These are phyloP conservation scores for Fusarium domesticum DNA, from an alignment of 2,329 filamentous ascomycete species.

Conservation along the genomic window DNA sequence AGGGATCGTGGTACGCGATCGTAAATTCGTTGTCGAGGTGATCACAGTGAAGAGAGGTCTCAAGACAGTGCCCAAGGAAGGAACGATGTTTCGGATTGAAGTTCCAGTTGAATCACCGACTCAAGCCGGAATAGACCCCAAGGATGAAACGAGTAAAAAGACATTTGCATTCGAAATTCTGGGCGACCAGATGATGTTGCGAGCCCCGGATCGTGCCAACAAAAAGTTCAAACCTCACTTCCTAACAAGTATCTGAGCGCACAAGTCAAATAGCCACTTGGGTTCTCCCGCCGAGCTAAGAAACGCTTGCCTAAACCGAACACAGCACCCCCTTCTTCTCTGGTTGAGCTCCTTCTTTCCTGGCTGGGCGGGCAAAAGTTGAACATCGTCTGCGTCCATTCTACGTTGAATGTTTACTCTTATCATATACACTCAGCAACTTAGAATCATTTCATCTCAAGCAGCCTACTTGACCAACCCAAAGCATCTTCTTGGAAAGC, in stretches of 20 bases:
- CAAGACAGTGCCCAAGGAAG: constrained; percentile 85
- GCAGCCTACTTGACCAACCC: too few relatives aligned
- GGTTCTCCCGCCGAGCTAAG: too few relatives aligned
- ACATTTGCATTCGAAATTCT: constrained; percentile 76
- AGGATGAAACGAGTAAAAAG: constrained; percentile 18
- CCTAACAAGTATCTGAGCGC: constrained; percentile 64
- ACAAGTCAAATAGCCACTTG: too few relatives aligned
- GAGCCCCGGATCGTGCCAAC: constrained; percentile 80
- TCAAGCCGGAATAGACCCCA: constrained; percentile 13
- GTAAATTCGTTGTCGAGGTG: constrained; percentile 81
- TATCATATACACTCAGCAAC: neutral
- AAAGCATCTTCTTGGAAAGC: too few relatives aligned
- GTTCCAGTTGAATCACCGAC: constrained; percentile 47
- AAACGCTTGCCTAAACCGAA: too few relatives aligned
- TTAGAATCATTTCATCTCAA: neutral
- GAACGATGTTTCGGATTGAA: constrained; percentile 77
- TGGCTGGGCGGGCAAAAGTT: too few relatives aligned
- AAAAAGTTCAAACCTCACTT: constrained; percentile 90
- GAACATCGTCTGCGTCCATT: too few relatives aligned
- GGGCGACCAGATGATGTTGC: constrained; percentile 80
- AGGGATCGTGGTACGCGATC: constrained; percentile 87
- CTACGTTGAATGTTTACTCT: too few relatives aligned
- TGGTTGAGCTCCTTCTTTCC: neutral
- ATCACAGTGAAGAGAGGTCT: constrained; percentile 68
- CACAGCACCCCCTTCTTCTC: too few relatives aligned